These are phyloP conservation scores for Henckelia pumila DNA, from an alignment of 257 asterid species.

Conservation along the genomic window DNA sequence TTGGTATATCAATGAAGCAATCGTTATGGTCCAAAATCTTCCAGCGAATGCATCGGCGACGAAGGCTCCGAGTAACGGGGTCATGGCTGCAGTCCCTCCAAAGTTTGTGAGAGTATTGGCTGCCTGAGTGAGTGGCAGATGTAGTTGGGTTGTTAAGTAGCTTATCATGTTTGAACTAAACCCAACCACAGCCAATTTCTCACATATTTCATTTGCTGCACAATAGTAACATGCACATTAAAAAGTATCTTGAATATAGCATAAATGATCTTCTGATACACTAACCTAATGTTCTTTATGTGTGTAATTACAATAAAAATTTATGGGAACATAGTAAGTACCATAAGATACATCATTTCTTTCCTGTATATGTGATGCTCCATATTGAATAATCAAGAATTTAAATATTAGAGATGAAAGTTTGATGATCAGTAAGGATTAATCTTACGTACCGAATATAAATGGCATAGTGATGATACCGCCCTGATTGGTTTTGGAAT, in stretches of 20 bases:
- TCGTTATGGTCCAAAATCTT: slow-evolving; percentile 77
- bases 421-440: too few species aligned
- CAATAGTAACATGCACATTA: not conserved
- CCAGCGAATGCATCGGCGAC: slow-evolving; percentile 84
- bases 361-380: too few species aligned
- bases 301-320: too few species aligned
- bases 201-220: slow-evolving; percentile 85
- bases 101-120: slow-evolving; percentile 85
- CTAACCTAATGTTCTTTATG: not conserved
- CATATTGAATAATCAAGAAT: too few species aligned
- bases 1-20: slow-evolving; percentile 78
- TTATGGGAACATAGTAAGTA: too few species aligned
- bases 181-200: slow-evolving; percentile 89
- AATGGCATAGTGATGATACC: slow-evolving; percentile 87
- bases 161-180: slow-evolving; percentile 71
- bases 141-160: slow-evolving; percentile 64
- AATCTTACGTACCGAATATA: slow-evolving; percentile 61
- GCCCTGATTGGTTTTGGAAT: slow-evolving; percentile 52
- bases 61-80: slow-evolving; percentile 79
- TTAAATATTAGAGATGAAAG: too few species aligned
- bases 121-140: slow-evolving; percentile 74
- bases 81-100: slow-evolving; percentile 78
- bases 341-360: too few species aligned
- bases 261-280: not conserved
- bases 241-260: too few species aligned